Percentiles rank a stretch among this genome's conserved stretches.
Evolutionary conservation across 805 yeast species (phyloP).

Genomic region (Teunomyces cretensis): DNA sequence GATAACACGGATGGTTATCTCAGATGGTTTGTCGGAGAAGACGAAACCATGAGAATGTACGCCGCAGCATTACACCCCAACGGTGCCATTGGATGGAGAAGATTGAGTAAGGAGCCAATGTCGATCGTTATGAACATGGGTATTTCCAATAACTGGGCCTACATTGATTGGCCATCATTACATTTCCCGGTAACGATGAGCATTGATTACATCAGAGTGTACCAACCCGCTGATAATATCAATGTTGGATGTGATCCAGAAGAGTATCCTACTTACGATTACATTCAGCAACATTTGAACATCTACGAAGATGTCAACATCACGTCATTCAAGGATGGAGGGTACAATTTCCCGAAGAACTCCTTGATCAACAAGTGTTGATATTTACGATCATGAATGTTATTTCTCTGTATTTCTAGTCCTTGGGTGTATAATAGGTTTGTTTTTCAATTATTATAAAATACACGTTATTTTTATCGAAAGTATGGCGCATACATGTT

Average conservation of each 20-base stretch:
- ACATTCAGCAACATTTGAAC: constrained; percentile 65
- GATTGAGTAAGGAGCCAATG: constrained; percentile 90
- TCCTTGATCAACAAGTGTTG: constrained; percentile 18
- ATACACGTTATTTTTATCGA: constrained; percentile 11
- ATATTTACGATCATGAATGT: neutral
- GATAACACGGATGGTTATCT: constrained; percentile 71
- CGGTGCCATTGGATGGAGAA: constrained; percentile 86
- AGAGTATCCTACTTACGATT: constrained; percentile 81
- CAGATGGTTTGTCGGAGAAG: constrained; percentile 83
- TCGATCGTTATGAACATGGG: constrained; percentile 84
- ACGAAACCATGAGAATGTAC: constrained; percentile 71
- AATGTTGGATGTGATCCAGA: constrained; percentile 82
- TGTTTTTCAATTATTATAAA: neutral
- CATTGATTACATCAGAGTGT: constrained; percentile 84
- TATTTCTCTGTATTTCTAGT: neutral
- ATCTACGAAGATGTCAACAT: constrained; percentile 71
- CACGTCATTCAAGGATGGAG: constrained; percentile 75
- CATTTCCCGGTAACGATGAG: constrained; percentile 75
- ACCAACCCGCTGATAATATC: constrained; percentile 69
- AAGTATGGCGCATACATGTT: constrained; percentile 52
- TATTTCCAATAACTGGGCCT: constrained; percentile 88
- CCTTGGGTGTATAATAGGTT: constrained; percentile 1
- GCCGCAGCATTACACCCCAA: constrained; percentile 81
- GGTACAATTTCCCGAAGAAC: constrained; percentile 51
- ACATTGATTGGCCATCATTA: constrained; percentile 83